Conservation (phyloP, 768 basidiomycete genomes). For the Tulasnella sp. region DNA sequence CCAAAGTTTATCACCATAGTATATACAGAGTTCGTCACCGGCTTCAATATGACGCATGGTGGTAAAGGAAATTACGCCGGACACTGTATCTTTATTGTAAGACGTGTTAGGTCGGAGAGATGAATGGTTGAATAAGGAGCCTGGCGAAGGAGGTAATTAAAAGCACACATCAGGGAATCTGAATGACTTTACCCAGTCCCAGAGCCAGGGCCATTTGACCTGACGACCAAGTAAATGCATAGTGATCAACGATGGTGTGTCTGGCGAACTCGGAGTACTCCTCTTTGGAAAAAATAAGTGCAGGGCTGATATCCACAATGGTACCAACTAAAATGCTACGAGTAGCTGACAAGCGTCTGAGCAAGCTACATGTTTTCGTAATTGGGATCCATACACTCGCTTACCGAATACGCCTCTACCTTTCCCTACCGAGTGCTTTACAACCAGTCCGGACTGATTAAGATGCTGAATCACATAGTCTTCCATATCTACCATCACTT, state of each 20-base stretch:
- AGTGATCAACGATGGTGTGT: constrained; percentile 56
- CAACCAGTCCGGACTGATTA: constrained; percentile 12
- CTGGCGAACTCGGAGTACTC: constrained; percentile 57
- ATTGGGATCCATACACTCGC: constrained; percentile 13
- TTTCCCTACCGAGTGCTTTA: not conserved
- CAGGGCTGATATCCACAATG: constrained; percentile 73
- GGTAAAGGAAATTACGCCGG: constrained; percentile 50
- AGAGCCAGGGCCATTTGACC: constrained; percentile 65
- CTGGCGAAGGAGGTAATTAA: constrained; percentile 27
- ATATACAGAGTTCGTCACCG: constrained; percentile 69
- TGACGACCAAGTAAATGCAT: constrained; percentile 64
- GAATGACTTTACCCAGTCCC: constrained; percentile 46
- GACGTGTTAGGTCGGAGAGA: constrained; percentile 50
- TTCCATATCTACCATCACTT: too few species aligned
- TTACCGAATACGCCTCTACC: constrained; percentile 56
- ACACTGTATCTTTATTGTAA: constrained; percentile 39
- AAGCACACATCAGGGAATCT: not conserved
- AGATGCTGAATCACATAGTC: constrained; percentile 11
- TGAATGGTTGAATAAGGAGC: constrained; percentile 74
- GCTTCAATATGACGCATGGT: constrained; percentile 39
- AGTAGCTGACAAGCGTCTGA: constrained; percentile 30
- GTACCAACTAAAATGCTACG: constrained; percentile 44
- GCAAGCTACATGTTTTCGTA: not conserved
- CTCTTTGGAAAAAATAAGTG: constrained; percentile 54
- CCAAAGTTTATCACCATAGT: constrained; percentile 57